These are phyloP conservation scores for Linnemannia elongata DNA, from an alignment of 192 early-diverging fungal species.

Conservation along the genomic window DNA sequence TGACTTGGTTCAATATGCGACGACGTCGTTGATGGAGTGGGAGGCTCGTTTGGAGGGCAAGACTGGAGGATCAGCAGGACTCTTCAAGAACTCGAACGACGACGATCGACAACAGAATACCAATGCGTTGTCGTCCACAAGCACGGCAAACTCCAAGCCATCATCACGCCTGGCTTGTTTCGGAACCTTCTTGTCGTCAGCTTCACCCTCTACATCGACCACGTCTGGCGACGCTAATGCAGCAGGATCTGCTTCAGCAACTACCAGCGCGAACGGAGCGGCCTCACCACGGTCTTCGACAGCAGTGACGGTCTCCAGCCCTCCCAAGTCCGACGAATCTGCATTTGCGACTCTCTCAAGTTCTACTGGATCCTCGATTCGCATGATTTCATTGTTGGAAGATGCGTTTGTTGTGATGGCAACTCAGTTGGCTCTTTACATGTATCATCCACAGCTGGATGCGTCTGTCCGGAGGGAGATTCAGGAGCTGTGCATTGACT, in stretches of 20 bases:
- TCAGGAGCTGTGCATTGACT: slow-evolving; percentile 40
- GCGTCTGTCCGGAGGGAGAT: slow-evolving; percentile 35
- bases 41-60: slow-evolving; percentile 54
- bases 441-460: slow-evolving; percentile 47
- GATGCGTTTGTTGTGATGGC: slow-evolving; percentile 53
- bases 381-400: slow-evolving; percentile 52
- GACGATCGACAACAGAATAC: slow-evolving; percentile 36
- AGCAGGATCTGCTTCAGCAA: not conserved
- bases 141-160: slow-evolving; percentile 22
- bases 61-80: slow-evolving; percentile 44
- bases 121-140: slow-evolving; percentile 10
- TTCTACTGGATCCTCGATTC: slow-evolving; percentile 38
- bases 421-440: slow-evolving; percentile 46
- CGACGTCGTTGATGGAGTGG: slow-evolving; percentile 55
- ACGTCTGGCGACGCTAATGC: not conserved
- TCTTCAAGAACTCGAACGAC: slow-evolving; percentile 39
- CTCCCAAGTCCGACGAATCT: slow-evolving; percentile 21
- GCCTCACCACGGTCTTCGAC: slow-evolving; percentile 6
- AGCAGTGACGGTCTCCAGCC: not conserved
- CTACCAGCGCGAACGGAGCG: not conserved
- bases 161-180: slow-evolving; percentile 39
- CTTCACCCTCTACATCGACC: not conserved
- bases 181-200: slow-evolving; percentile 32
- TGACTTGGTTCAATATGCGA: slow-evolving; percentile 52
- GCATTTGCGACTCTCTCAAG: slow-evolving; percentile 53